phyloP scores from a whole-genome alignment of 2,329 filamentous ascomycete species.

The Cordyceps fumosorosea region DNA sequence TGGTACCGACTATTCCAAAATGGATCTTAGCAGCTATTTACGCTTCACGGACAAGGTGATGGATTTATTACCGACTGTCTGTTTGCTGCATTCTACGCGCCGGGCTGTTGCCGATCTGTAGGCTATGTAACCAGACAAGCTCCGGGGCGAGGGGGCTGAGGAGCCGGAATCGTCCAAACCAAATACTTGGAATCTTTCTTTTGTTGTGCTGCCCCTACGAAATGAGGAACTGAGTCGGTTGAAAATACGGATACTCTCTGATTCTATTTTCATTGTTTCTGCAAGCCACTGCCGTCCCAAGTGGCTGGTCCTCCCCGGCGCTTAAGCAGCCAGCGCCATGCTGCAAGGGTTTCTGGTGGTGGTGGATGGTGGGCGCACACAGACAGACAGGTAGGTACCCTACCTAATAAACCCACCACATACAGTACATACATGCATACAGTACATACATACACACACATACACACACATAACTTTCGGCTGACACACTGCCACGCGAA shows the following conservation, averaged over 20 bases:
- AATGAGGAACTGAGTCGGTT: background rate
- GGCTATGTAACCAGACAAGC: no score
- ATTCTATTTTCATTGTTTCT: background rate
- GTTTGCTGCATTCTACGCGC: no score
- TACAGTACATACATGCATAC: no score
- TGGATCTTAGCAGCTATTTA: background rate
- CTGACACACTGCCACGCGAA: conserved; percentile 8
- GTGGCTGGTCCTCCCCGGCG: background rate
- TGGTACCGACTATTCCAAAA: background rate
- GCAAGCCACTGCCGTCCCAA: background rate
- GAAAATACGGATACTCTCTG: background rate
- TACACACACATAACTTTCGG: background rate
- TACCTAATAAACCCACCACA: no score
- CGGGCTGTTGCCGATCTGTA: no score
- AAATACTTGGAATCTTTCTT: no score
- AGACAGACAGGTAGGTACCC: no score
- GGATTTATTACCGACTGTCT: no score
- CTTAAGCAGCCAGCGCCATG: conserved; percentile 4
- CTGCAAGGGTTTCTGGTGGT: background rate
- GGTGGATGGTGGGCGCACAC: background rate
- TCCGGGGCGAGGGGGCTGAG: no score
- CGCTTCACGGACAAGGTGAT: no score
- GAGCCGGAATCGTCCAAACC: no score
- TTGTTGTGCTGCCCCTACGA: background rate
- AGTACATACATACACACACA: no score